Percentiles rank a stretch among this genome's conserved stretches.
Conservation (phyloP, 306 rosid genomes). For the Quercus dentata region DNA sequence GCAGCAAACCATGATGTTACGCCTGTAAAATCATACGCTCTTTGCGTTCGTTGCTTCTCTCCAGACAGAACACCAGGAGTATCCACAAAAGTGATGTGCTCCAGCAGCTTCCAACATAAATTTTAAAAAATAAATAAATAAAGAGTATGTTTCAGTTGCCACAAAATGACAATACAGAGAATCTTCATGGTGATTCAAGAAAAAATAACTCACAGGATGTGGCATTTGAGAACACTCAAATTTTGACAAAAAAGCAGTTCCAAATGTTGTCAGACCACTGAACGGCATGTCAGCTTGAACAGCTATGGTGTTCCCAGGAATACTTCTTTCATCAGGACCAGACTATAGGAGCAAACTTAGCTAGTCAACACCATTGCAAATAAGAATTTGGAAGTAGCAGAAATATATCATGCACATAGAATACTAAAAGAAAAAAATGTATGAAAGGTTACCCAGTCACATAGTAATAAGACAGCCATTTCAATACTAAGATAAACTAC, state of each 20-base stretch:
- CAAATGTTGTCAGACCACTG: conserved; percentile 79
- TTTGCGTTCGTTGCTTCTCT: conserved; percentile 89
- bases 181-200: background rate
- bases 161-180: background rate
- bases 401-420: background rate
- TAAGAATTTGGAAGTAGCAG: background rate
- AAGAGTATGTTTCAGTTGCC: conserved; percentile 15
- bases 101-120: conserved; percentile 52
- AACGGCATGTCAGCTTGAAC: conserved; percentile 99
- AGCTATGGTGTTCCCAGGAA: conserved; percentile 94
- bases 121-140: background rate
- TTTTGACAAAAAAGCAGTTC: conserved; percentile 87
- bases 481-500: background rate
- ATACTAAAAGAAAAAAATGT: background rate
- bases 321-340: conserved; percentile 94
- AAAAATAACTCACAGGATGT: conserved; percentile 64
- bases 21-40: conserved; percentile 85
- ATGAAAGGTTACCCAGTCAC: background rate
- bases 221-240: conserved; percentile 98
- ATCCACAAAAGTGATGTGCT: conserved; percentile 89
- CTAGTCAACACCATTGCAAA: background rate
- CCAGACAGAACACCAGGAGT: conserved; percentile 98
- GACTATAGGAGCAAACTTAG: conserved; percentile 39
- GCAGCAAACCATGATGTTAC: conserved; percentile 99
- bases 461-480: background rate